A percentile compares a stretch with the other conserved stretches of the same genome.
Conservation (phyloP, 106 monocot species). For the Cymbidium sinense region DNA sequence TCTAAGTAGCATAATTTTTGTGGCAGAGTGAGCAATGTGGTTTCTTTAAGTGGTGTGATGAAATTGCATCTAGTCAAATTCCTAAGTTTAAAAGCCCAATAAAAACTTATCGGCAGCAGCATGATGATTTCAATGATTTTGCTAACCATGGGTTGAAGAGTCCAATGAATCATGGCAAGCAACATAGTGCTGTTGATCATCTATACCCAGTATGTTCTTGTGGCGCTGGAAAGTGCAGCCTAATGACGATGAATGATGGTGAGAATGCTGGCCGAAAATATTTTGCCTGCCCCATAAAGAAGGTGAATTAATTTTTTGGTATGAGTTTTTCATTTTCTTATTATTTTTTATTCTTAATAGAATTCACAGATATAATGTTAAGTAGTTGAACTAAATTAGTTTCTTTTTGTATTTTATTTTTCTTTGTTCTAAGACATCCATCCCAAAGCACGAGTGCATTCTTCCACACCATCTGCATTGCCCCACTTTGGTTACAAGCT, state of each 20-base stretch:
- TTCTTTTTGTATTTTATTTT: not conserved
- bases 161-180: conserved; percentile 6
- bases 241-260: conserved; percentile 10
- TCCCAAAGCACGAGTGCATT: too few species aligned
- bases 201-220: conserved; percentile 23
- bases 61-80: not conserved
- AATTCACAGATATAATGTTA: not conserved
- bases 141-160: conserved; percentile 5
- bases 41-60: conserved; percentile 33
- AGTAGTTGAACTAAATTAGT: not conserved
- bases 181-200: not conserved
- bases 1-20: not conserved
- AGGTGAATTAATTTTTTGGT: conserved; percentile 16
- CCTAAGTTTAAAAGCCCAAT: conserved; percentile 5
- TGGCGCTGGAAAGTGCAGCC: conserved; percentile 30
- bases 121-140: not conserved
- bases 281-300: conserved; percentile 32
- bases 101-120: conserved; percentile 5
- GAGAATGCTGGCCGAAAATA: conserved; percentile 21
- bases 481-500: too few species aligned
- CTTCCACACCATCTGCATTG: too few species aligned
- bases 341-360: not conserved
- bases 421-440: too few species aligned
- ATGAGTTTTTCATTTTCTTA: not conserved
- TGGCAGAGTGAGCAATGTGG: conserved; percentile 6